These are phyloP conservation scores for Rhodocollybia butyracea DNA, from an alignment of 768 basidiomycete species.

Conservation along the genomic window DNA sequence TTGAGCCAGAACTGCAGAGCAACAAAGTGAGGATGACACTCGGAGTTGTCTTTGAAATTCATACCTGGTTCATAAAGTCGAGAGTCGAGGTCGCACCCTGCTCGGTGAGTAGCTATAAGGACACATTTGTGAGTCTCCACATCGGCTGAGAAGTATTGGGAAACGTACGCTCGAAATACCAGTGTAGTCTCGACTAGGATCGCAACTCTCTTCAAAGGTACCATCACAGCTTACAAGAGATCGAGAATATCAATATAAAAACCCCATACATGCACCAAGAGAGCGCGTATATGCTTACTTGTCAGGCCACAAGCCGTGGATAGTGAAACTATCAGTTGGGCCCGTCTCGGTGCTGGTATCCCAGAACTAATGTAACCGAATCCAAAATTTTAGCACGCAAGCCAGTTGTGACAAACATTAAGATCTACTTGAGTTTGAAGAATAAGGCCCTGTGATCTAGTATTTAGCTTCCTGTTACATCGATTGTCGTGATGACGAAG, in stretches of 20 bases:
- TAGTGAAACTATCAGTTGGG: slow-evolving; percentile 68
- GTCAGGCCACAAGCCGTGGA: slow-evolving; percentile 73
- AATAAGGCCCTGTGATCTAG: slow-evolving; percentile 47
- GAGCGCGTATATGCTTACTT: slow-evolving; percentile 41
- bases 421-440: slow-evolving; percentile 47
- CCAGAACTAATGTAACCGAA: slow-evolving; percentile 52
- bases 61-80: slow-evolving; percentile 49
- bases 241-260: not conserved
- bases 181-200: slow-evolving; percentile 43
- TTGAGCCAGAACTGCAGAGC: slow-evolving; percentile 59
- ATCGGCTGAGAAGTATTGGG: not conserved
- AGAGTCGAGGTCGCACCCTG: slow-evolving; percentile 60
- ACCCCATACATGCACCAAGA: not conserved
- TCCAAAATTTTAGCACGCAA: not conserved
- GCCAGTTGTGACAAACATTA: not conserved
- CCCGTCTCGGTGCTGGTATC: slow-evolving; percentile 62
- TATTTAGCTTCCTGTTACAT: not conserved
- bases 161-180: slow-evolving; percentile 36
- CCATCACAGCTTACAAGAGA: slow-evolving; percentile 50
- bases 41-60: not conserved
- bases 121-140: not conserved
- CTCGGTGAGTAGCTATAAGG: slow-evolving; percentile 44
- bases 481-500: not conserved
- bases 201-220: slow-evolving; percentile 36
- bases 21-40: too few relatives aligned